A percentile compares a stretch with the other conserved stretches of the same genome.
These are phyloP conservation scores for Pilatotrama ljubarskyi DNA, from an alignment of 768 basidiomycete genomes.

Conservation along the genomic window DNA sequence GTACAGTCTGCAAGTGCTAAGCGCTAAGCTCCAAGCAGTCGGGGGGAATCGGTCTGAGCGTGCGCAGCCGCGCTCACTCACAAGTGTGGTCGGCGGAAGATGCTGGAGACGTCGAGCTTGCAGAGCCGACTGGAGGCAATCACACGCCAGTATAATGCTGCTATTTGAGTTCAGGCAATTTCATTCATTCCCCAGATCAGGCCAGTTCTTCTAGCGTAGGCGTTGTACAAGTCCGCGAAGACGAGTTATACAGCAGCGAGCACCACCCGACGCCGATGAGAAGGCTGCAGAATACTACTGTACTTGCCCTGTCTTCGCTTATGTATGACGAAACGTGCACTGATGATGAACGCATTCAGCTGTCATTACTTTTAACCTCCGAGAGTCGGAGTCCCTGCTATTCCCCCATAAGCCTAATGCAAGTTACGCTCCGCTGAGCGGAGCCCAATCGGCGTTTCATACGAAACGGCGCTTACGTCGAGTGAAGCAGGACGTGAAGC, in stretches of 20 bases:
- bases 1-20: too few relatives aligned
- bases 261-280: not conserved
- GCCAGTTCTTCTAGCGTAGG: not conserved
- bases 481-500: not conserved
- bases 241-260: not conserved
- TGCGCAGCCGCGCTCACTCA: too few relatives aligned
- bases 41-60: too few relatives aligned
- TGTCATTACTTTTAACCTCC: not conserved
- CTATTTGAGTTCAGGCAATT: not conserved
- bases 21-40: too few relatives aligned
- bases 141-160: conserved; percentile 2
- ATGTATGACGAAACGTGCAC: not conserved
- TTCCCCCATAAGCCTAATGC: too few relatives aligned
- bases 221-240: too few relatives aligned
- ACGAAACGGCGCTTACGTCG: not conserved
- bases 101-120: too few relatives aligned
- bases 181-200: not conserved
- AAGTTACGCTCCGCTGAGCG: not conserved
- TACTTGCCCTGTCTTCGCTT: too few relatives aligned
- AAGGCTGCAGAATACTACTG: too few relatives aligned
- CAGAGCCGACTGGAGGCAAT: not conserved
- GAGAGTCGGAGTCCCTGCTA: not conserved
- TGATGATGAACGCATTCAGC: not conserved
- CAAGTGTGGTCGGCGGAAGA: not conserved
- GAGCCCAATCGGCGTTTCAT: not conserved